phyloP scores from a whole-genome alignment of 352 stramenopile genomes.

The Phytophthora pluvialis region DNA sequence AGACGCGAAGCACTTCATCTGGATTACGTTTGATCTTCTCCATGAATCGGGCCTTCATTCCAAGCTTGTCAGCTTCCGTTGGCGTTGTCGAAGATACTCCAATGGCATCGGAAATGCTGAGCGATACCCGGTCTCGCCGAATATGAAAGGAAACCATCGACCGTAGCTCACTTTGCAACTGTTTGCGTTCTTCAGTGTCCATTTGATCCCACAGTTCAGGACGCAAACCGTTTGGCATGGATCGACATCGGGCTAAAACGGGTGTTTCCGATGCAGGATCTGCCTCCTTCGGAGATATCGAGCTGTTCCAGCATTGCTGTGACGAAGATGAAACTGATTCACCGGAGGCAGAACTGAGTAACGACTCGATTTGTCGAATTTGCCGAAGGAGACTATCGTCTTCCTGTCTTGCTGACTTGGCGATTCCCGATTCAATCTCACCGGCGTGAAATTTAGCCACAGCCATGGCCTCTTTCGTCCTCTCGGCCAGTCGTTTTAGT shows the following conservation, averaged over 20 bases:
- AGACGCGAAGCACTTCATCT: conserved; percentile 37
- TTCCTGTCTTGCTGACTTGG: conserved; percentile 5
- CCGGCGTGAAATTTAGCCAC: conserved; percentile 26
- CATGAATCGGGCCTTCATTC: conserved; percentile 54
- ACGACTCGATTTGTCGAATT: conserved; percentile 33
- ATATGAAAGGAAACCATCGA: conserved; percentile 41
- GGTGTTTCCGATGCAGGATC: background rate
- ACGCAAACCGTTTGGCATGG: conserved; percentile 35
- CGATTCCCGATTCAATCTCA: conserved; percentile 1
- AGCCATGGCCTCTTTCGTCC: conserved; percentile 43
- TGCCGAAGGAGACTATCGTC: conserved; percentile 23
- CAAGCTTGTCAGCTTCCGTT: conserved; percentile 44
- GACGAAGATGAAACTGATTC: background rate
- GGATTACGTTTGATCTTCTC: conserved; percentile 32
- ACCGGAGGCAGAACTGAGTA: background rate
- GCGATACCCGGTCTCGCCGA: conserved; percentile 35
- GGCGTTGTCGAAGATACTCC: conserved; percentile 6
- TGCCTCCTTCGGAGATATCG: background rate
- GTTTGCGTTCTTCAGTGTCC: conserved; percentile 24
- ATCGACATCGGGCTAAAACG: conserved; percentile 44
- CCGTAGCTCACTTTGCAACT: conserved; percentile 41
- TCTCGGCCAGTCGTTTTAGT: conserved; percentile 32
- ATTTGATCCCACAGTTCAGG: conserved; percentile 41
- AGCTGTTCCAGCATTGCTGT: background rate
- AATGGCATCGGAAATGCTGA: background rate